Evolutionary conservation across 345 rosid genomes (phyloP), one percentile per base, ranked within the genome.

Genomic region (Aurinia saxatilis): DNA sequence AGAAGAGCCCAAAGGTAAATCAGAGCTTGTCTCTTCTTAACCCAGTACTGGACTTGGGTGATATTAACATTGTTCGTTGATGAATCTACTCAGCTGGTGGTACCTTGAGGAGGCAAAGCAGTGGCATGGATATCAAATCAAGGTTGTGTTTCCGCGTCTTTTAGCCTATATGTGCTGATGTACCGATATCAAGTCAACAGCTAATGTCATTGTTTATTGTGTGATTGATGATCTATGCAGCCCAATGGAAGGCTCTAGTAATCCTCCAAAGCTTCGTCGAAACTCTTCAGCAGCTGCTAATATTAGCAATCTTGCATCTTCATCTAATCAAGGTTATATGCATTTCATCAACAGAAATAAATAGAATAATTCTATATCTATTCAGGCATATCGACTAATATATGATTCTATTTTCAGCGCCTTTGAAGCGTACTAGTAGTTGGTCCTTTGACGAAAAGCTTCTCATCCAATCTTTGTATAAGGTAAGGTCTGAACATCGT

Each of bases 391-490:
- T 54, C 0, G 27, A 46, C 10, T 62, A 47, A 37, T 31, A 49
- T 13, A 0, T 33, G 16, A 39, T 47, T 10, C 29, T 15, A 12
- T 35, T 51, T 53, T 21, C 73, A 92, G 97, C 82, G 63, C 77
- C 87, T 17, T 71, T 77, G 66, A 84, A 58, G 79, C 82, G 84
- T 36, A 79, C 80, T 12, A 77, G 82, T 75, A 82, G 81, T 50
- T 81, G 90, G 95, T 79, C 85, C 11, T 93, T 93, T 14, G 95
- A 90, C 25, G 99, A 92, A 67, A 92, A 79, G 78, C 83, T 93
- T 70, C 77, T 93, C 8, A 74, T 93, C 51, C 97, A 84, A 40
- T 71, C 95, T 55, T 77, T 93, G 38, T 90, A 90, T 78, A 90
- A 80, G 95, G 97, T 92, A 73, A 18, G 23, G 51, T 21, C n/a